Base-by-base conservation (phyloP, 805 yeast genomes). In the Wickerhamiella vanderwaltii region DNA sequence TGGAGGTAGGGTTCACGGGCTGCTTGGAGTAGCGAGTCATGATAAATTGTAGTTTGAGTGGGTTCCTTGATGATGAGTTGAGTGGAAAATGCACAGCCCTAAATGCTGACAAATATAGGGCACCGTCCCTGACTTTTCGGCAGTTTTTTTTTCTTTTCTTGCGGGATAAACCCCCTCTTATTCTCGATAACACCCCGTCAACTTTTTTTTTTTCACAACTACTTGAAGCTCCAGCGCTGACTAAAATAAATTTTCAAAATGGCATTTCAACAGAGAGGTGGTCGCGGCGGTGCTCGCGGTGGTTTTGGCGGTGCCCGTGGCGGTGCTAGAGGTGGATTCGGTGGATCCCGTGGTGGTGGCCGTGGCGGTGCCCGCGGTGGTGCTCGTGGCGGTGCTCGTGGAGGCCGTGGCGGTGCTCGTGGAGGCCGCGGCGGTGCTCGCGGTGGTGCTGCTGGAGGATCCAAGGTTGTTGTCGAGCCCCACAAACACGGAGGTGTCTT, bases 21-120 rank as follows among this genome's bases (percentile, higher is more conserved):
- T 85, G 79, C 70, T 94, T 91, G 77, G 87, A 94, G 97, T 91
- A 91, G 76, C 99, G 91, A 76, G 87, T 85, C 97, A 91, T 91
- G 43, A 25, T 29, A 38, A 30, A 13, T 12, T 32, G 24, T 17
- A 18, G 25, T 9, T 32, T 37, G 40, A 28, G 40, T 37, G 40
- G 33, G 17, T n/a, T n/a, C n/a, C n/a, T n/a, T n/a, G n/a, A n/a
- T n/a, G n/a, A n/a, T n/a, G n/a, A n/a, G n/a, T n/a, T n/a, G n/a
- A n/a, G n/a, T n/a, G n/a, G n/a, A n/a, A n/a, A n/a, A n/a, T n/a
- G n/a, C 28, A 12, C 28, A 24, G 28, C 28, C 28, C 28, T 24
- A 24, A 24, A 12, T 12, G 28, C 9, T 24, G 9, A 24, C 28
- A 9, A 24, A 24, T 24, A 24, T n/a, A n/a, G n/a, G n/a, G n/a